Conservation (phyloP, 208 protist species). For the Acanthamoeba sp. region DNA sequence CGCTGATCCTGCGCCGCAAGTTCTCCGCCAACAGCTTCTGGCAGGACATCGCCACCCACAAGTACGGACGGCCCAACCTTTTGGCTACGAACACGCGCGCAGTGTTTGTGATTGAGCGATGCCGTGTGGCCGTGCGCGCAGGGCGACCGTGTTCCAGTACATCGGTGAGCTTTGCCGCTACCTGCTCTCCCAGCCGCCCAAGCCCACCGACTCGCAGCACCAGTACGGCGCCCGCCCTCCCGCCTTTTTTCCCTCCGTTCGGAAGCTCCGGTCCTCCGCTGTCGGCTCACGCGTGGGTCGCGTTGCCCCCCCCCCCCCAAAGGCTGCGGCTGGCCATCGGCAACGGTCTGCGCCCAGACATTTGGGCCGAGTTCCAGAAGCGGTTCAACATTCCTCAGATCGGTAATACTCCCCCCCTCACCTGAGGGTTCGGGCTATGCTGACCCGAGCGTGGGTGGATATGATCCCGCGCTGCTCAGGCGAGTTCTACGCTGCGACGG, state of each 20-base stretch:
- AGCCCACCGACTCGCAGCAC: constrained; percentile 74
- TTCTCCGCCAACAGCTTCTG: constrained; percentile 90
- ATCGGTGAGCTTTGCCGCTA: constrained; percentile 94
- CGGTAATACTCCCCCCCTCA: background rate
- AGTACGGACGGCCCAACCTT: no score
- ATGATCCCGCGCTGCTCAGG: constrained; percentile 81
- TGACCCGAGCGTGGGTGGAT: no score
- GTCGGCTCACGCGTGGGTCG: background rate
- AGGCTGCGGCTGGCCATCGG: constrained; percentile 92
- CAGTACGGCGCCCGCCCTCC: background rate
- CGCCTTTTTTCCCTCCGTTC: background rate
- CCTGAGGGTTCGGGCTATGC: background rate
- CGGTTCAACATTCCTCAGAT: constrained; percentile 84
- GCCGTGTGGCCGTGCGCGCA: background rate
- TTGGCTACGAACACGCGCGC: no score
- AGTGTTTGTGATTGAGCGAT: no score
- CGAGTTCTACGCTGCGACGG: constrained; percentile 94
- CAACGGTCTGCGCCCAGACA: constrained; percentile 93
- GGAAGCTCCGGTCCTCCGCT: background rate
- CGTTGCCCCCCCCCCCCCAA: background rate
- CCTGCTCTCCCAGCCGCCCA: constrained; percentile 74
- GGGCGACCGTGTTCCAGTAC: constrained; percentile 92
- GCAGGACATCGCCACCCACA: constrained; percentile 88
- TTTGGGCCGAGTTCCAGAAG: constrained; percentile 90
- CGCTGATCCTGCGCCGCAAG: constrained; percentile 89